Conservation (phyloP, 331 rosid genomes). For the Dryas integrifolia region DNA sequence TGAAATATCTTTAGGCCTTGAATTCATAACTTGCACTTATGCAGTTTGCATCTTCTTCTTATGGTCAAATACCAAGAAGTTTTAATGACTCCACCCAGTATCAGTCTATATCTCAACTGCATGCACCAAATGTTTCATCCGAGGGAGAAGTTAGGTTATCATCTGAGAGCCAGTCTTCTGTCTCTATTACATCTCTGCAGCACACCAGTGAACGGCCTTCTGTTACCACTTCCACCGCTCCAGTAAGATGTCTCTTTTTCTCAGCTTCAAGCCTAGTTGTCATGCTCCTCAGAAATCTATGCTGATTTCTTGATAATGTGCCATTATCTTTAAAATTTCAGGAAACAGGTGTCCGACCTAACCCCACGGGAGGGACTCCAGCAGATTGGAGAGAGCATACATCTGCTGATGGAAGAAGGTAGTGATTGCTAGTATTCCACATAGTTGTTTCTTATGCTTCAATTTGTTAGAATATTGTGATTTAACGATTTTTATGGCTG, state of each 20-base stretch:
- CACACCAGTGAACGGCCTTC: conserved; percentile 46
- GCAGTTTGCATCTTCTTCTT: conserved; percentile 62
- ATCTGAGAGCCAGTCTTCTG: conserved; percentile 42
- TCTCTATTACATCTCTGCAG: conserved; percentile 41
- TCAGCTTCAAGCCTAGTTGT: not conserved
- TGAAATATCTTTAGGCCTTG: conserved; percentile 15
- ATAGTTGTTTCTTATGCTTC: not conserved
- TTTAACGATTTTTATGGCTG: conserved; percentile 8
- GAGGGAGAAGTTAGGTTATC: conserved; percentile 34
- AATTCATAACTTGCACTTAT: conserved; percentile 26
- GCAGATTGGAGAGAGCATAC: conserved; percentile 87
- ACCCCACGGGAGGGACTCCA: conserved; percentile 37
- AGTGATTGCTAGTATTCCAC: conserved; percentile 22
- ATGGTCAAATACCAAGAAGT: conserved; percentile 65
- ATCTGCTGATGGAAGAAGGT: conserved; percentile 85
- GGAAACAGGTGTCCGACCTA: conserved; percentile 47
- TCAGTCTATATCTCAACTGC: conserved; percentile 60
- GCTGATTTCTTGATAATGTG: not conserved
- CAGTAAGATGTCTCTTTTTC: conserved; percentile 39
- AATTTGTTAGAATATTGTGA: not conserved
- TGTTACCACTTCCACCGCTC: conserved; percentile 37
- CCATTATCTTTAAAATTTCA: conserved; percentile 30
- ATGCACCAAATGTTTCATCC: conserved; percentile 44
- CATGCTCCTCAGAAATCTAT: not conserved
- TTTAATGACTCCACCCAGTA: conserved; percentile 46